Evolutionary conservation across 2,329 filamentous ascomycete genomes (phyloP).

Genomic region (Dothistroma septosporum): DNA sequence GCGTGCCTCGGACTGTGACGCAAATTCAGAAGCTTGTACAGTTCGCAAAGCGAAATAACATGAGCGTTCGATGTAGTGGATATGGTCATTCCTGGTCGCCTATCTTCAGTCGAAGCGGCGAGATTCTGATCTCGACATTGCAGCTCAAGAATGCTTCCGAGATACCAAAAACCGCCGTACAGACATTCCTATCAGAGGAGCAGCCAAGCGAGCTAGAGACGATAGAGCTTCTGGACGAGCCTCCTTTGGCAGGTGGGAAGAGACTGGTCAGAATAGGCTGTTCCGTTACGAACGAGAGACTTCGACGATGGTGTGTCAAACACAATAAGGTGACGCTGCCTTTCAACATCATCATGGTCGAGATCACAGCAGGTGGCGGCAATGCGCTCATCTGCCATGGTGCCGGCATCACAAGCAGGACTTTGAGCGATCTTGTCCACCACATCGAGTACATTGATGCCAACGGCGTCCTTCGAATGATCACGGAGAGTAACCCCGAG

Average conservation of each 20-base stretch:
- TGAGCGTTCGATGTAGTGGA: conserved; percentile 12
- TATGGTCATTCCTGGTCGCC: conserved; percentile 14
- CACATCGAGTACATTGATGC: conserved; percentile 14
- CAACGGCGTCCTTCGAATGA: conserved; percentile 10
- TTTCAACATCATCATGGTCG: conserved; percentile 14
- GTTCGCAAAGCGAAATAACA: conserved; percentile 8
- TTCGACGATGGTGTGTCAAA: conserved; percentile 14
- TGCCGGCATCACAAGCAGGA: conserved; percentile 11
- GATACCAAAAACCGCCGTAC: conserved; percentile 8
- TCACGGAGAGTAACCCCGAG: conserved; percentile 10
- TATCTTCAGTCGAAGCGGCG: conserved; percentile 9
- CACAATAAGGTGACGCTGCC: conserved; percentile 12
- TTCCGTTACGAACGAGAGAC: conserved; percentile 13
- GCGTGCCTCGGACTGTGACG: conserved; percentile 10
- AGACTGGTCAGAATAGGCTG: conserved; percentile 10
- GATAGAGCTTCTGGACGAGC: conserved; percentile 9
- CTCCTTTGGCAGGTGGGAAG: conserved; percentile 6
- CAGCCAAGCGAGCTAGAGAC: conserved; percentile 9
- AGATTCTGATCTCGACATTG: conserved; percentile 11
- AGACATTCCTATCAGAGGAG: conserved; percentile 6
- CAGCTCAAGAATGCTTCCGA: conserved; percentile 10
- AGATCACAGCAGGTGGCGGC: conserved; percentile 14
- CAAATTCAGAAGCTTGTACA: conserved; percentile 13
- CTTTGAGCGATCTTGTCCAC: conserved; percentile 13
- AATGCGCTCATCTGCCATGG: conserved; percentile 15